Evolutionary conservation across 2,329 filamentous ascomycete genomes (phyloP).

Genomic region (Stagonosporopsis rhizophila): DNA sequence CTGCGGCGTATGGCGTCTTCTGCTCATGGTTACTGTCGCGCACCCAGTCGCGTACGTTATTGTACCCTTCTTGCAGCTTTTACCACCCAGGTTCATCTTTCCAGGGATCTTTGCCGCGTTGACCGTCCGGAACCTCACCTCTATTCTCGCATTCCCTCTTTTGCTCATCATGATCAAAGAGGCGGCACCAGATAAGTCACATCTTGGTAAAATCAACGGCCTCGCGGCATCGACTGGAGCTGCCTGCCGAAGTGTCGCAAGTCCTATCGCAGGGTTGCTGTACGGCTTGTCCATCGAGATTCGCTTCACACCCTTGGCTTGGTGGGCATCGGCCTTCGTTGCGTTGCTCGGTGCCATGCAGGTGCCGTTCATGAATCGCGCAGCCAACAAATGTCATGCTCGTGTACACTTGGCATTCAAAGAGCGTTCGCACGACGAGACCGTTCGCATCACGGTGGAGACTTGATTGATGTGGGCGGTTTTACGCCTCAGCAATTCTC

Average conservation of each 20-base stretch:
- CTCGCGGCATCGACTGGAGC: constrained; percentile 76
- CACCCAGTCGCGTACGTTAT: constrained; percentile 74
- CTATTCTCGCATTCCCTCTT: constrained; percentile 72
- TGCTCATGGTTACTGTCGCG: constrained; percentile 68
- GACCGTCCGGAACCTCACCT: constrained; percentile 69
- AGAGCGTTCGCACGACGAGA: constrained; percentile 24
- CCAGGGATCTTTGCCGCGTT: constrained; percentile 71
- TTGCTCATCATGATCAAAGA: constrained; percentile 76
- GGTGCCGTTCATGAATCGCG: constrained; percentile 62
- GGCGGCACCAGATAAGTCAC: constrained; percentile 67
- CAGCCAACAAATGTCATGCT: constrained; percentile 48
- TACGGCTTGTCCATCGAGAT: constrained; percentile 67
- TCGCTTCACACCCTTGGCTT: constrained; percentile 67
- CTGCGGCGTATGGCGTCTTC: constrained; percentile 72
- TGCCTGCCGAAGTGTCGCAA: constrained; percentile 72
- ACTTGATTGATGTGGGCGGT: constrained; percentile 5
- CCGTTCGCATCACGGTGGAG: constrained; percentile 38
- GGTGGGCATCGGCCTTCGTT: constrained; percentile 66
- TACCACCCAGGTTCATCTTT: constrained; percentile 63
- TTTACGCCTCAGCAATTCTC: not conserved
- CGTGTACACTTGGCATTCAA: constrained; percentile 35
- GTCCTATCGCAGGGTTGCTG: constrained; percentile 71
- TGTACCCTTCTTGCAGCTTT: constrained; percentile 70
- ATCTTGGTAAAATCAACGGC: constrained; percentile 75
- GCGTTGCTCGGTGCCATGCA: constrained; percentile 64